Evolutionary conservation across 176 grass and related monocot genomes (phyloP).

Genomic region (Oropetium thomaeum): DNA sequence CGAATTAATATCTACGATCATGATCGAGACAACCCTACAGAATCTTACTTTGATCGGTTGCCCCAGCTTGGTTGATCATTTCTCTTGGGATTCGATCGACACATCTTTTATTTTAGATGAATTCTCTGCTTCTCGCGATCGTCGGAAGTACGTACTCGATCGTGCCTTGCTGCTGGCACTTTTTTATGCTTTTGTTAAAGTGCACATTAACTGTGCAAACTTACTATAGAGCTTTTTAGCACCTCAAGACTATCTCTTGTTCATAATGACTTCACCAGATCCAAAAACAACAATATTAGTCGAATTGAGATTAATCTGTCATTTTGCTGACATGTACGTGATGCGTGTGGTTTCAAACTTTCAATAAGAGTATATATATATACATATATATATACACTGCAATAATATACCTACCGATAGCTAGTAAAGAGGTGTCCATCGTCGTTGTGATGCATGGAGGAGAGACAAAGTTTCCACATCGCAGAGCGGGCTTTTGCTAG

Average conservation of each 20-base stretch:
- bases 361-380: no score
- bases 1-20: conserved; percentile 1
- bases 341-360: no score
- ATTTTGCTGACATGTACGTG: no score
- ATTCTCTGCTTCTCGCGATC: conserved; percentile 9
- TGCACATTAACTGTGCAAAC: conserved; percentile 10
- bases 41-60: conserved; percentile 39
- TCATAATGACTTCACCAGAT: no score
- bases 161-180: neutral
- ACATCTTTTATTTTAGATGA: conserved; percentile 27
- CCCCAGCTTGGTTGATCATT: conserved; percentile 25
- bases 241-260: neutral
- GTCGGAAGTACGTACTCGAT: conserved; percentile 23
- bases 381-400: no score
- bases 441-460: conserved; percentile 15
- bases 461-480: conserved; percentile 68
- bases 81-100: conserved; percentile 36
- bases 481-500: conserved; percentile 36
- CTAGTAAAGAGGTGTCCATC: conserved; percentile 33
- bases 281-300: no score
- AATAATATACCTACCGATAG: no score
- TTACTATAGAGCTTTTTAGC: conserved; percentile 34
- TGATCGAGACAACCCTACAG: conserved; percentile 27
- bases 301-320: no score
- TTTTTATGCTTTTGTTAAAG: conserved; percentile 43